Percentiles rank a stretch among this genome's conserved stretches.
Evolutionary conservation across 73 alveolate genomes (phyloP).

Genomic region (Paraurostyla sp.): DNA sequence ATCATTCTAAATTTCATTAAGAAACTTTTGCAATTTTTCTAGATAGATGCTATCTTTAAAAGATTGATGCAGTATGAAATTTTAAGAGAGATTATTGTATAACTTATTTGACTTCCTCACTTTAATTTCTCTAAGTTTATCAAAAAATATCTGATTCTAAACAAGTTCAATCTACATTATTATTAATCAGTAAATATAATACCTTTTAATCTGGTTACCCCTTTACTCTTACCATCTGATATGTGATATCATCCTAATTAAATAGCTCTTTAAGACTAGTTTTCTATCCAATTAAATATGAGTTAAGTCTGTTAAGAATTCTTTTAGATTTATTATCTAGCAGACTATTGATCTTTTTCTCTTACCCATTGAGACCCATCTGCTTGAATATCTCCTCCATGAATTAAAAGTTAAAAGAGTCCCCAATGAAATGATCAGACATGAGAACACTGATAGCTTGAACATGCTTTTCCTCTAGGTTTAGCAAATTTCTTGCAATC

Average conservation of each 20-base stretch:
- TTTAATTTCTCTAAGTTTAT: not conserved
- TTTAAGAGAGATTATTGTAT: too few relatives aligned
- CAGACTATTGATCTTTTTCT: not conserved
- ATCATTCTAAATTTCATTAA: too few relatives aligned
- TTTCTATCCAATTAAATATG: not conserved
- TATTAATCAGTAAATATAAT: not conserved
- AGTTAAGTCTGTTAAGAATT: conserved; percentile 8
- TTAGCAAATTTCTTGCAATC: not conserved
- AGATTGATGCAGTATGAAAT: too few relatives aligned
- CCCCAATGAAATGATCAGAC: conserved; percentile 52
- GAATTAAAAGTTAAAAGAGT: conserved; percentile 40
- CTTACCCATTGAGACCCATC: conserved; percentile 1
- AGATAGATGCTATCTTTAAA: too few relatives aligned
- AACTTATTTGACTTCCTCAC: conserved; percentile 10
- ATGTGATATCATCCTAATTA: not conserved
- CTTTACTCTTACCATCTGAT: not conserved
- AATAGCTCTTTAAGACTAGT: conserved; percentile 4
- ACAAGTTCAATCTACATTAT: conserved; percentile 23
- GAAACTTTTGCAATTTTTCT: too few relatives aligned
- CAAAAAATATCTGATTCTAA: not conserved
- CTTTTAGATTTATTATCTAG: conserved; percentile 42
- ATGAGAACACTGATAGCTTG: conserved; percentile 19
- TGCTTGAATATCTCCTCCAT: conserved; percentile 40
- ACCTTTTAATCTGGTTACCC: not conserved
- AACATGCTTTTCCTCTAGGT: conserved; percentile 22